These are phyloP conservation scores for Penstemon barbatus DNA, from an alignment of 257 asterid genomes.

Conservation along the genomic window DNA sequence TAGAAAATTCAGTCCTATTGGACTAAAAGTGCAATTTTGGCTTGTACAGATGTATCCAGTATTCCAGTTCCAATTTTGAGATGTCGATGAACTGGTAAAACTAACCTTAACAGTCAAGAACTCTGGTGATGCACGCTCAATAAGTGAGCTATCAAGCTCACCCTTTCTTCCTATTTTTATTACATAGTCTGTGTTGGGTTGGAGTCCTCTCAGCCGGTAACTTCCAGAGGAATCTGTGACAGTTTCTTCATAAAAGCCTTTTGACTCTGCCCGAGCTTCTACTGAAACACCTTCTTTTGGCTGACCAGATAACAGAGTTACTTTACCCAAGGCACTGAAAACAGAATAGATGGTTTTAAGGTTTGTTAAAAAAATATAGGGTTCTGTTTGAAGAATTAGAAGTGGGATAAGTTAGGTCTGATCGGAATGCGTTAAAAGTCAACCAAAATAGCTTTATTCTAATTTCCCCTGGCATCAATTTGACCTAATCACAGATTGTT, in stretches of 20 bases:
- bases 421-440: neutral
- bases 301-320: constrained; percentile 85
- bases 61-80: constrained; percentile 10
- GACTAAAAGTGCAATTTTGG: neutral
- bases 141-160: constrained; percentile 44
- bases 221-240: constrained; percentile 78
- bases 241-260: constrained; percentile 91
- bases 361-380: constrained; percentile 15
- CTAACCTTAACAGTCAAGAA: constrained; percentile 63
- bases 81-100: constrained; percentile 27
- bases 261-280: constrained; percentile 88
- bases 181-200: constrained; percentile 70
- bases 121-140: constrained; percentile 93
- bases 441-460: constrained; percentile 8
- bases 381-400: neutral
- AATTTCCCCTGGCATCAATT: constrained; percentile 7
- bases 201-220: constrained; percentile 92
- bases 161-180: constrained; percentile 71
- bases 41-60: neutral
- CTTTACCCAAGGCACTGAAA: constrained; percentile 84
- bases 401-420: neutral
- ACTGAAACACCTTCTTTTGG: constrained; percentile 84
- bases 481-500: neutral
- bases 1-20: too few species aligned
- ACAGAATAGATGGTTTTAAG: constrained; percentile 29